These are phyloP conservation scores for Parathielavia appendiculata DNA, from an alignment of 495 filamentous ascomycete genomes.

Conservation along the genomic window DNA sequence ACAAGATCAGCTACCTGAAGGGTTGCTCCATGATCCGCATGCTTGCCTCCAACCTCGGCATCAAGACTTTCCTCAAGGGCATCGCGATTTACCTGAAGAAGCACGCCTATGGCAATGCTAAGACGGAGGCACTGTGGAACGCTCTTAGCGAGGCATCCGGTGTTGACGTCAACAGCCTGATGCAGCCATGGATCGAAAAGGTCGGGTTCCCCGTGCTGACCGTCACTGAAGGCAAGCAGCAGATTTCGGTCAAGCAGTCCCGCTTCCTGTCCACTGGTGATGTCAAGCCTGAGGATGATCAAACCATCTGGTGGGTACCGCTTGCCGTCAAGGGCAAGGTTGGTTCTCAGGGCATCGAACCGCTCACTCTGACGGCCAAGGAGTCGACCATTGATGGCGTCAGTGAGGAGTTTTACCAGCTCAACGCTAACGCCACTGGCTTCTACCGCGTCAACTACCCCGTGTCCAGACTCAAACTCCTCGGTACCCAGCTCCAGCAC, in stretches of 20 bases:
- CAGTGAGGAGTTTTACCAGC: constrained; percentile 80
- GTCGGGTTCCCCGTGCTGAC: constrained; percentile 91
- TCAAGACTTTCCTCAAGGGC: constrained; percentile 79
- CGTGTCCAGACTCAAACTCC: constrained; percentile 65
- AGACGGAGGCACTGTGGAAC: constrained; percentile 85
- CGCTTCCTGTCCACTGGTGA: constrained; percentile 90
- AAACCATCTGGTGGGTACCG: constrained; percentile 95
- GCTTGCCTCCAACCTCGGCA: constrained; percentile 80
- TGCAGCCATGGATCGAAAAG: constrained; percentile 89
- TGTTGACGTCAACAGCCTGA: constrained; percentile 78
- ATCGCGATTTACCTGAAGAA: constrained; percentile 83
- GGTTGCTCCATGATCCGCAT: constrained; percentile 93
- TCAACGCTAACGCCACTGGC: constrained; percentile 81
- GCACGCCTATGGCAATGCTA: constrained; percentile 89
- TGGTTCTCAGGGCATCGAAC: constrained; percentile 43
- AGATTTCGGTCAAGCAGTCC: constrained; percentile 75
- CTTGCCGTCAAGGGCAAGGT: constrained; percentile 65
- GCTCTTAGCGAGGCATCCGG: constrained; percentile 86
- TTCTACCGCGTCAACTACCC: constrained; percentile 95
- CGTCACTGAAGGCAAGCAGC: constrained; percentile 71
- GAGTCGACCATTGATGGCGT: constrained; percentile 66
- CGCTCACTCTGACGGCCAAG: constrained; percentile 66
- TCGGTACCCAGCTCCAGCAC: constrained; percentile 66
- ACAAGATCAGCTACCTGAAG: constrained; percentile 92
- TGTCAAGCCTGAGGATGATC: constrained; percentile 73